These are phyloP conservation scores for Solanum lignicaule DNA, from an alignment of 257 asterid species.

Conservation along the genomic window DNA sequence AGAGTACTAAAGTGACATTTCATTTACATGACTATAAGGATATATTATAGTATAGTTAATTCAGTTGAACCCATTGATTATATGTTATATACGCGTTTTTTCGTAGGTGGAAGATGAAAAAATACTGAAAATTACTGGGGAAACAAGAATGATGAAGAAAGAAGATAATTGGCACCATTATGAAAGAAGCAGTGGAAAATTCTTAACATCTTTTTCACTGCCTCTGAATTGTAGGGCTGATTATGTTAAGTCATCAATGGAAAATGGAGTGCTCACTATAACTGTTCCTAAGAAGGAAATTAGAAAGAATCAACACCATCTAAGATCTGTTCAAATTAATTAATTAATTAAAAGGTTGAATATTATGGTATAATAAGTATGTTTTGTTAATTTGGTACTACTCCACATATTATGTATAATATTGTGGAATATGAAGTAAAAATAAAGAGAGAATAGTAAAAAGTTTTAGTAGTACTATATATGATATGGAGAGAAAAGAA, in stretches of 20 bases:
- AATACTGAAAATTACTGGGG: constrained; percentile 25
- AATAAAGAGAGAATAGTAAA: background rate
- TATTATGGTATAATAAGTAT: background rate
- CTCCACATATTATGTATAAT: background rate
- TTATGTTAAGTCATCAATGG: constrained; percentile 13
- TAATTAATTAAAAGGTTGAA: background rate
- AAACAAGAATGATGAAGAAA: constrained; percentile 10
- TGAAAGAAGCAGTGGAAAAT: constrained; percentile 16
- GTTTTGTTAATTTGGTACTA: background rate
- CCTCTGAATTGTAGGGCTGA: constrained; percentile 25
- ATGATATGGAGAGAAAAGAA: background rate
- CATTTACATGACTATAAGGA: background rate
- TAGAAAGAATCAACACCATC: background rate
- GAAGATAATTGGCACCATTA: constrained; percentile 32
- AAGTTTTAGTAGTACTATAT: background rate
- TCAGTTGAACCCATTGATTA: background rate
- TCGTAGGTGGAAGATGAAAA: background rate
- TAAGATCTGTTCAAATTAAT: constrained; percentile 1
- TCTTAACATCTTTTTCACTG: constrained; percentile 16
- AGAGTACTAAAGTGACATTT: background rate
- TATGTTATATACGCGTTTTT: background rate
- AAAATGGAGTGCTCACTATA: constrained; percentile 22
- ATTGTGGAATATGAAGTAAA: background rate
- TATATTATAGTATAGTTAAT: background rate
- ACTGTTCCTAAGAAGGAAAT: constrained; percentile 31